A percentile compares a stretch with the other conserved stretches of the same genome.
Conservation (phyloP, 225 moss, liverwort and hornwort genomes). For the Rhytidiadelphus loreus region DNA sequence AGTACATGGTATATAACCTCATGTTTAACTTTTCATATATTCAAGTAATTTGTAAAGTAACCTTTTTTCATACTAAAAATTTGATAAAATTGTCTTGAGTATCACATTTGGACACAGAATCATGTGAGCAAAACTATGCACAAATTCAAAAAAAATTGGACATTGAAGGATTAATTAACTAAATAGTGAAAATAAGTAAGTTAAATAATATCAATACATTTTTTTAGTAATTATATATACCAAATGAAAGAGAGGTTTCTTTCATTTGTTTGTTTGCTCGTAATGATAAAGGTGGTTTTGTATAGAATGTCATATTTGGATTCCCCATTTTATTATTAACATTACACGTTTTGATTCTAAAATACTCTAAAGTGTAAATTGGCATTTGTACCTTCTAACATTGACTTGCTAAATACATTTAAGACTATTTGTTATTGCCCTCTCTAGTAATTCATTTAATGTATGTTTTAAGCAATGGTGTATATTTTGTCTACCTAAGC, state of each 20-base stretch:
- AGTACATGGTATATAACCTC: too few species aligned
- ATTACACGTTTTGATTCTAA: too few species aligned
- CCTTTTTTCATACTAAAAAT: background rate
- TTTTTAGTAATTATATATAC: too few species aligned
- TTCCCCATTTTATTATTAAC: too few species aligned
- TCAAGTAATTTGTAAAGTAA: background rate
- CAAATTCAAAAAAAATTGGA: fast-evolving
- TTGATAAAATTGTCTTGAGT: background rate
- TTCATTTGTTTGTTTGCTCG: background rate
- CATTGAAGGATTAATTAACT: fast-evolving
- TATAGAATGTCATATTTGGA: background rate
- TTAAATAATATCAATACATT: too few species aligned
- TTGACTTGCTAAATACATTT: background rate
- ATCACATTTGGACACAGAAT: background rate
- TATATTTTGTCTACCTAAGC: too few species aligned
- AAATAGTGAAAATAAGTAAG: fast-evolving
- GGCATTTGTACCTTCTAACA: background rate
- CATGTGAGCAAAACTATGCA: fast-evolving
- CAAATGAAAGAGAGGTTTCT: too few species aligned
- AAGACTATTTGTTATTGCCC: too few species aligned
- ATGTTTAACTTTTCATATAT: background rate
- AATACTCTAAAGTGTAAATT: background rate
- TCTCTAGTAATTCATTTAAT: background rate
- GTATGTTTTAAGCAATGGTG: too few species aligned
- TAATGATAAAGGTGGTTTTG: background rate